Conservation (phyloP, 768 basidiomycete genomes). For the Cystofilobasidium bisporidii region DNA sequence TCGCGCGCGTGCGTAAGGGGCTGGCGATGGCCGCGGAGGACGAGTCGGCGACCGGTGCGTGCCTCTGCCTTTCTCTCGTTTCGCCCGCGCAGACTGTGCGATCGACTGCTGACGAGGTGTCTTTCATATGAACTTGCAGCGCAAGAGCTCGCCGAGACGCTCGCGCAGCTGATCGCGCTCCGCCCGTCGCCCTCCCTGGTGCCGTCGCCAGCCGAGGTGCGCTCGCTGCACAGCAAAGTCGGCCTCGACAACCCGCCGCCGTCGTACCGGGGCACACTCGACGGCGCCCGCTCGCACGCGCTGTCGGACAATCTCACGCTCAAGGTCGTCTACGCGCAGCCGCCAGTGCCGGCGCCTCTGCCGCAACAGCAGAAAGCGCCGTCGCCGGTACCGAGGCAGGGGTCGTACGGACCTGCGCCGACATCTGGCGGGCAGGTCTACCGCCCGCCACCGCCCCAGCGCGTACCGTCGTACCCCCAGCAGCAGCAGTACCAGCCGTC, state of each 20-base stretch:
- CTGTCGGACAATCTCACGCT: conserved; percentile 7
- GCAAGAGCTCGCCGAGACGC: neutral
- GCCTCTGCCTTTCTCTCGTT: neutral
- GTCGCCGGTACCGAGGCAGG: neutral
- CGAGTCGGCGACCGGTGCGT: conserved; percentile 1
- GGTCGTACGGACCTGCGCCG: neutral
- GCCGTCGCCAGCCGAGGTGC: neutral
- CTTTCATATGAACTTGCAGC: neutral
- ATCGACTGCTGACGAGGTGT: neutral
- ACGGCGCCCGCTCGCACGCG: neutral
- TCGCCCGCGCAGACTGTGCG: too few species aligned
- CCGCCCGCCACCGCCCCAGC: neutral
- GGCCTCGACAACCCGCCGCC: neutral
- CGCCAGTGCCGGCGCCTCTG: neutral
- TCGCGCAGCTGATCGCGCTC: conserved; percentile 5
- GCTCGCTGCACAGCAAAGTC: neutral
- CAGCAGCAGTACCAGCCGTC: conserved; percentile 1
- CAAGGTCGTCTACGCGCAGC: neutral
- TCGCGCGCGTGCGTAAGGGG: neutral
- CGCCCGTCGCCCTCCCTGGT: neutral
- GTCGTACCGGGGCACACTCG: conserved; percentile 8
- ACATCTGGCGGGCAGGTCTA: neutral
- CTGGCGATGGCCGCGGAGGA: neutral
- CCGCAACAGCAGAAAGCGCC: neutral
- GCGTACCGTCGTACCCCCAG: neutral